Base-by-base conservation (phyloP, 768 basidiomycete genomes). In the Fistulinella prunicolor region DNA sequence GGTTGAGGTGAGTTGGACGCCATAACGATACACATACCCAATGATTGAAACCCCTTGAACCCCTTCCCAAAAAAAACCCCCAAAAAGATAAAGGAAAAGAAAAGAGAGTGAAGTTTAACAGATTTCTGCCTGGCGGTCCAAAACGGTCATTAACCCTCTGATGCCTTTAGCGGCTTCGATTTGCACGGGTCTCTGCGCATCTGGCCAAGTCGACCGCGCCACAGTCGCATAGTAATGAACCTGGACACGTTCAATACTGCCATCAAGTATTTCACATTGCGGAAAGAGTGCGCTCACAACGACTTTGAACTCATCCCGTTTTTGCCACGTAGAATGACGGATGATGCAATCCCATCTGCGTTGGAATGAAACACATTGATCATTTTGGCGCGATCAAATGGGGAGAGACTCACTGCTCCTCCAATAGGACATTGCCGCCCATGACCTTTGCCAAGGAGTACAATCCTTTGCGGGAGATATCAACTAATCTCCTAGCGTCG, bases 261-360 rank as follows among this genome's bases (percentile, higher is more conserved):
- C n/a, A 40, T 52, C 40, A 29, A 35, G 42, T 38, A 38, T 48
- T 53, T 49, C 50, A 47, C 43, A 44, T 24, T 19, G 28, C 37
- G 32, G 42, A 47, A 30, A 50, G 43, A 24, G 39, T 10, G 38
- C n/a, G 47, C 59, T 55, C 34, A 69, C 70, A 9, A 57, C 56
- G 9, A 72, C 71, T 48, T 59, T 70, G 61, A 67, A 73, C 43
- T 63, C 58, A 34, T 57, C 54, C 12, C 51, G 63, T 50, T 58
- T 65, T 37, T 58, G 66, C 38, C 61, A 57, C 37, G 45, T 61
- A 24, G 68, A 49, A 43, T 67, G 57, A 46, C 60, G 63, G 29
- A 70, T 70, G 30, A 59, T 61, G 46, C 70, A 72, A 38, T 69
- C 63, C 69, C 69, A 70, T 55, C 69, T 70, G 38, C 26, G 49